Base-by-base conservation (phyloP, 2,329 filamentous ascomycete species). In the Knufia petricola region DNA sequence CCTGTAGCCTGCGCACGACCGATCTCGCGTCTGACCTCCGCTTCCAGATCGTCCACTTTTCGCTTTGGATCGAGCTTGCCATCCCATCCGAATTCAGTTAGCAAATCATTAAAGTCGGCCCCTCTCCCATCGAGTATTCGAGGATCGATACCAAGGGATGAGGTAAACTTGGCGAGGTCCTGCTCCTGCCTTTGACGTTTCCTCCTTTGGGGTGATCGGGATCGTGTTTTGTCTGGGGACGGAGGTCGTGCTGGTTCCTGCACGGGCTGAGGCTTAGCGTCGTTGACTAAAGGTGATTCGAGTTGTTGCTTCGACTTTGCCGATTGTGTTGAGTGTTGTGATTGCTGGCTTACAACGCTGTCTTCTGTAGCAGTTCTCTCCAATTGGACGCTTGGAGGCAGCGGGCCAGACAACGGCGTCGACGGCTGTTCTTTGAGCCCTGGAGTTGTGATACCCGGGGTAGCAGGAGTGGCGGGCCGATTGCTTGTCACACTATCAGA, bases 1-100 rank as follows among this genome's bases (percentile, higher is more conserved):
- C 87, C 89, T 49, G 87, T 90, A 43, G 89, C 89, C 68, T 95
- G 90, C 2, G 90, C 85, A 57, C 87, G 85, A 55, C 88, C 87
- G 50, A 95, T 78, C 63, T 95, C 89, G 53, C 88, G 81, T 46
- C 90, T 86, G 48, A 95, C 76, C 55, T 94, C 87, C 10, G 78
- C 73, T 67, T 89, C 87, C 62, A 95, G 75, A 46, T 86, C 81
- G 44, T 94, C 86, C 48, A 90, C 81, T 52, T 80, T 85, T 55
- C 84, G 82, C 39, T 80, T 73, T 46, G 85, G 81, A 64, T 87
- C 82, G 55, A 86, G 76, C 42, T 83, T 81, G 41, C 84, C 86
- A 19, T 87, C 81, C 87, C 88, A 95, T 28, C 88, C 88, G 63
- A 95, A 86, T 61, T 94, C 87, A 55, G 87, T 82, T 28, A 95